A percentile compares a stretch with the other conserved stretches of the same genome.
phyloP scores from a whole-genome alignment of 176 grass and related monocot genomes.

The Poa annua region DNA sequence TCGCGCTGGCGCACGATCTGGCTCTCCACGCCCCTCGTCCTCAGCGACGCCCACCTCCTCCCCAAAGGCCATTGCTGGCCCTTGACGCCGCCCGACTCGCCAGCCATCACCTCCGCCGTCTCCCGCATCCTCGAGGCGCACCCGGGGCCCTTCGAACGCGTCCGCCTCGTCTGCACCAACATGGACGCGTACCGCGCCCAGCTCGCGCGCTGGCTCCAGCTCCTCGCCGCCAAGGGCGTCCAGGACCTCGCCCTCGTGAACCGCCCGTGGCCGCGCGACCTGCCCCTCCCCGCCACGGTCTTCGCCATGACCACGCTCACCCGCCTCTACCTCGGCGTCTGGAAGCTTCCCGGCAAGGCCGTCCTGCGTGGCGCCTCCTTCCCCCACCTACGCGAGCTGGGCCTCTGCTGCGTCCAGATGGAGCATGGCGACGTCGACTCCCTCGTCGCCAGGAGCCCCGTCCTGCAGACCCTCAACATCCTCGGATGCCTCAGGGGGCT shows the following conservation, averaged over 20 bases:
- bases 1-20: slow-evolving; percentile 4
- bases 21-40: not conserved
- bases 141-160: slow-evolving; percentile 1
- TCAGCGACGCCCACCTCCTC: not conserved
- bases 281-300: slow-evolving; percentile 11
- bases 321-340: slow-evolving; percentile 6
- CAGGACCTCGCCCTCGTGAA: slow-evolving; percentile 1
- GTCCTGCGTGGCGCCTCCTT: not conserved
- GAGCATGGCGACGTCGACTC: not conserved
- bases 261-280: not conserved
- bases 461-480: not conserved
- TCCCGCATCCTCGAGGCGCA: slow-evolving; percentile 28
- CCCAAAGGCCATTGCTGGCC: not conserved
- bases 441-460: not conserved
- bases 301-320: not conserved
- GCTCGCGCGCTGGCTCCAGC: too few relatives aligned
- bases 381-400: not conserved
- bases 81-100: not conserved
- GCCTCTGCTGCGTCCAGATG: not conserved
- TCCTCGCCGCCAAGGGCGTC: slow-evolving; percentile 12
- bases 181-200: not conserved
- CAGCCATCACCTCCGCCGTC: not conserved
- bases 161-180: slow-evolving; percentile 19
- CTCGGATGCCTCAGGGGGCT: not conserved
- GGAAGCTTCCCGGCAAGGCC: not conserved